A percentile compares a stretch with the other conserved stretches of the same genome.
Conservation (phyloP, 176 grass and related monocot species). For the Cenchrus americanus region DNA sequence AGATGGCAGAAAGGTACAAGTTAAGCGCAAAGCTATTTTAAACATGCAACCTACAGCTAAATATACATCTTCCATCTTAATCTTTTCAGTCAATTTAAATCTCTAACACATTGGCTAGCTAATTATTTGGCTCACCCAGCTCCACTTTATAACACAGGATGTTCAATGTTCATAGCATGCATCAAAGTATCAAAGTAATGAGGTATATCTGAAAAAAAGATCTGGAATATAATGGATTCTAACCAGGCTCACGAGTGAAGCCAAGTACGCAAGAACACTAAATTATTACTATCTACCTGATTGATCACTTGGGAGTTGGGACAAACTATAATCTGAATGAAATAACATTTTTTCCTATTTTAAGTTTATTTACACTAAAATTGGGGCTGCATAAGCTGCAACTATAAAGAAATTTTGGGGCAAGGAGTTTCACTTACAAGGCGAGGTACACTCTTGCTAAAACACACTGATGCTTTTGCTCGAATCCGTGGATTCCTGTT, state of each 20-base stretch:
- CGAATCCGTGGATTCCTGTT: conserved; percentile 88
- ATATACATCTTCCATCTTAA: conserved; percentile 14
- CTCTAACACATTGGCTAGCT: not conserved
- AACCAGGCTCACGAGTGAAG: not conserved
- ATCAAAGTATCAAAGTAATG: not conserved
- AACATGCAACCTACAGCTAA: conserved; percentile 13
- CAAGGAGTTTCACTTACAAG: conserved; percentile 70
- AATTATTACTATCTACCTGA: not conserved
- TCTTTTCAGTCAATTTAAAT: conserved; percentile 16
- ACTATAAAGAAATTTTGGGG: not conserved
- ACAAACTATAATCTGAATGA: not conserved
- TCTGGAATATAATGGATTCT: not conserved
- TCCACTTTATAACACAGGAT: not conserved
- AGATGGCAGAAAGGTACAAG: not conserved
- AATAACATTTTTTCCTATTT: not conserved
- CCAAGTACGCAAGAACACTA: not conserved
- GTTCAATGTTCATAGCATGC: conserved; percentile 11
- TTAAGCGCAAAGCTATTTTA: not conserved
- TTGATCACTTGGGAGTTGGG: not conserved
- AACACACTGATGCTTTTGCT: conserved; percentile 92
- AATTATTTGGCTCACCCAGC: conserved; percentile 9
- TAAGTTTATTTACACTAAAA: conserved; percentile 24
- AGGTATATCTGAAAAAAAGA: not conserved
- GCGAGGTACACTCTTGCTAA: conserved; percentile 81
- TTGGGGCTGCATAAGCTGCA: not conserved